These are phyloP conservation scores for Fusarium floridanum DNA, from an alignment of 2,329 filamentous ascomycete genomes.

Conservation along the genomic window DNA sequence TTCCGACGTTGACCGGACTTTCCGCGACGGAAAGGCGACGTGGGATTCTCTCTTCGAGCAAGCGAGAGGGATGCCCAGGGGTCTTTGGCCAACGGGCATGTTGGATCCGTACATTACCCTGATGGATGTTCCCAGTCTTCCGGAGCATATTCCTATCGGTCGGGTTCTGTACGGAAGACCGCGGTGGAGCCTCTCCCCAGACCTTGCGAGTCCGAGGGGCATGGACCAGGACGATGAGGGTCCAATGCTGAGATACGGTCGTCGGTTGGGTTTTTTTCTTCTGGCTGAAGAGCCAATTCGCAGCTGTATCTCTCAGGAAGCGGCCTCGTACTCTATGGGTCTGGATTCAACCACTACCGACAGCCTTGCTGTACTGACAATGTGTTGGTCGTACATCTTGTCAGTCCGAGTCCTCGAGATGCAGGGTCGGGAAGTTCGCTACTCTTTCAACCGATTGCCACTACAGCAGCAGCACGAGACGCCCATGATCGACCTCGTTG, in stretches of 20 bases:
- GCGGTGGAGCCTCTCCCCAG: not conserved
- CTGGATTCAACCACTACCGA: not conserved
- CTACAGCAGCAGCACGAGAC: not conserved
- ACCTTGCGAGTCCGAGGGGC: not conserved
- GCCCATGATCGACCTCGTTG: not conserved
- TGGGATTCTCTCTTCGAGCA: not conserved
- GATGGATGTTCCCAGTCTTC: not conserved
- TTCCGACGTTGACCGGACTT: not conserved
- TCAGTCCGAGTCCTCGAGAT: constrained; percentile 6
- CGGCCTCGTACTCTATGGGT: not conserved
- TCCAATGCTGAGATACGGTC: not conserved
- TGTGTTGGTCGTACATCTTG: constrained; percentile 10
- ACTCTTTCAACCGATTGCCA: not conserved
- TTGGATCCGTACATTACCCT: not conserved
- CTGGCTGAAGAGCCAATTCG: not conserved
- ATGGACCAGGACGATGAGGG: not conserved
- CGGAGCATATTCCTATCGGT: not conserved
- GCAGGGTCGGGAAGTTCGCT: not conserved
- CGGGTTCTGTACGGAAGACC: not conserved
- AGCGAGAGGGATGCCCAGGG: not conserved
- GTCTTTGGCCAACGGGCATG: not conserved
- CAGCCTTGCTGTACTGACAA: constrained; percentile 5
- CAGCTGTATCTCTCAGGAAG: not conserved
- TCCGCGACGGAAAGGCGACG: constrained; percentile 4
- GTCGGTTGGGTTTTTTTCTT: not conserved